Evolutionary conservation across 441 rosid genomes (phyloP).

Genomic region (Erodium trifolium): DNA sequence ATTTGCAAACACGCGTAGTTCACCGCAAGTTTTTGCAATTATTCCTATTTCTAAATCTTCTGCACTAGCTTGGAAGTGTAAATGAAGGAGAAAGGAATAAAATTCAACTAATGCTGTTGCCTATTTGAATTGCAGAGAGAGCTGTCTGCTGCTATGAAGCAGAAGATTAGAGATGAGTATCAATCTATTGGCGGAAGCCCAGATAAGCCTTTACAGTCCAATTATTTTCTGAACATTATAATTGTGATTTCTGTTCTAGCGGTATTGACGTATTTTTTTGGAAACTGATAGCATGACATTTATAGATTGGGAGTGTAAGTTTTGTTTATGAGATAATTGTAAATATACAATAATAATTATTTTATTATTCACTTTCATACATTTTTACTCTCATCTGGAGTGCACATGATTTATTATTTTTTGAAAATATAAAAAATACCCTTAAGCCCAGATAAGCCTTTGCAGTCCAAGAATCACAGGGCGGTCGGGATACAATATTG

Average conservation of each 20-base stretch:
- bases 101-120: slow-evolving; percentile 35
- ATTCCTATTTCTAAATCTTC: slow-evolving; percentile 23
- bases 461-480: slow-evolving; percentile 49
- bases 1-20: no score
- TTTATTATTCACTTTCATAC: no score
- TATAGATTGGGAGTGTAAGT: slow-evolving; percentile 6
- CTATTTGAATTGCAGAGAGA: slow-evolving; percentile 62
- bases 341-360: no score
- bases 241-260: slow-evolving; percentile 61
- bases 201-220: slow-evolving; percentile 56
- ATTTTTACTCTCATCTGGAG: no score
- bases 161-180: slow-evolving; percentile 81
- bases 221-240: slow-evolving; percentile 76
- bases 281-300: slow-evolving; percentile 32
- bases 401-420: no score
- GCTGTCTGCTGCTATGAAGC: slow-evolving; percentile 71
- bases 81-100: slow-evolving; percentile 34
- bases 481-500: no score
- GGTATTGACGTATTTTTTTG: slow-evolving; percentile 48
- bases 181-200: slow-evolving; percentile 75
- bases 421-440: no score
- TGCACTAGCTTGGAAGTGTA: slow-evolving; percentile 30
- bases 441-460: slow-evolving; percentile 61
- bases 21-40: no score
- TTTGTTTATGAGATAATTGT: slow-evolving; percentile 31